Conservation (phyloP, 2,329 filamentous ascomycete genomes). For the Ophiostoma angusticollis region DNA sequence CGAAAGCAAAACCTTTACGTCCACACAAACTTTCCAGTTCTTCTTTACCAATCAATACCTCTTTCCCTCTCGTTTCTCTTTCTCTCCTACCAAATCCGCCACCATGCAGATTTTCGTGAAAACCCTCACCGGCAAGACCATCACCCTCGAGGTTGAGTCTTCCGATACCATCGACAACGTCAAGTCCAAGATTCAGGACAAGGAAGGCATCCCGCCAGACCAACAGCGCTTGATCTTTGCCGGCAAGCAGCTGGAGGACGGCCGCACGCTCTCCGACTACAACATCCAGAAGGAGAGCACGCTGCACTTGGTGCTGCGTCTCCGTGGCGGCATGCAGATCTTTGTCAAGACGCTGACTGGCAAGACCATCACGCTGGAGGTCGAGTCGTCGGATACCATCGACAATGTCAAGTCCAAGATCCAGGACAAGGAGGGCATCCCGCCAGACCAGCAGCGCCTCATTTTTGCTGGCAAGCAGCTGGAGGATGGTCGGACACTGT, state of each 20-base stretch:
- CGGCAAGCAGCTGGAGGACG: constrained; percentile 92
- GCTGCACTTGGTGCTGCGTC: constrained; percentile 73
- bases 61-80: not conserved
- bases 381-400: constrained; percentile 80
- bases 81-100: constrained; percentile 11
- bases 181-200: constrained; percentile 94
- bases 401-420: constrained; percentile 95
- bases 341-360: constrained; percentile 81
- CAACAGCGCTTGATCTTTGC: constrained; percentile 95
- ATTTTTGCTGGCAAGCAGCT: constrained; percentile 92
- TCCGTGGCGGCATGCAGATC: constrained; percentile 82
- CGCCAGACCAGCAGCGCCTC: constrained; percentile 84
- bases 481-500: constrained; percentile 80
- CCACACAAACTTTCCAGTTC: constrained; percentile 10
- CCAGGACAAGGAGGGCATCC: constrained; percentile 85
- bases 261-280: constrained; percentile 80
- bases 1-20: constrained; percentile 12
- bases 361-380: constrained; percentile 89
- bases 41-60: constrained; percentile 6
- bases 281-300: constrained; percentile 93
- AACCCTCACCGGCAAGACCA: constrained; percentile 86
- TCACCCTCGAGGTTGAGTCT: constrained; percentile 80
- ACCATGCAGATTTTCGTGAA: constrained; percentile 94
- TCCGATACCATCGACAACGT: constrained; percentile 93
- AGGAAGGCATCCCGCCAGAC: constrained; percentile 92